These are phyloP conservation scores for Mucor racemosus DNA, from an alignment of 371 early-diverging fungal genomes.

Conservation along the genomic window DNA sequence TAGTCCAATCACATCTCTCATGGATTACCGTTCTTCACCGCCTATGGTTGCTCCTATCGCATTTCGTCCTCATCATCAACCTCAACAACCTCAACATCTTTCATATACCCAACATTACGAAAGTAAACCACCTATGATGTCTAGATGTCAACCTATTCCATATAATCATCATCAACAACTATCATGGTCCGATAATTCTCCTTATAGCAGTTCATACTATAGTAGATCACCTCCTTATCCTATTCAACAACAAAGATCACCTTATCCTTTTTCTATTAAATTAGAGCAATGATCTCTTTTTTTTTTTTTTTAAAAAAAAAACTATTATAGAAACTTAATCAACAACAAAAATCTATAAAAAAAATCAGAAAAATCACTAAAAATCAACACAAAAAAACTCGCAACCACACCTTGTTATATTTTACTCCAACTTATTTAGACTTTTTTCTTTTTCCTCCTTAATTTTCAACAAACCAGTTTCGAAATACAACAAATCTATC, in stretches of 20 bases:
- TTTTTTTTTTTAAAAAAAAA: too few relatives aligned
- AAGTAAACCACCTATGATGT: slow-evolving; percentile 4
- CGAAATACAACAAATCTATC: neutral
- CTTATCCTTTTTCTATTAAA: slow-evolving; percentile 18
- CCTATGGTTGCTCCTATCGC: slow-evolving; percentile 31
- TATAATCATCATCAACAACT: slow-evolving; percentile 10
- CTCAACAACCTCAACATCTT: slow-evolving; percentile 5
- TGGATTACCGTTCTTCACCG: slow-evolving; percentile 24
- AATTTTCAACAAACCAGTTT: slow-evolving; percentile 4
- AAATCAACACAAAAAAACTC: slow-evolving; percentile 7
- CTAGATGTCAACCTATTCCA: slow-evolving; percentile 6
- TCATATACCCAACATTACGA: slow-evolving; percentile 24
- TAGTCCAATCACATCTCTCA: slow-evolving; percentile 18
- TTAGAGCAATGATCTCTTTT: neutral
- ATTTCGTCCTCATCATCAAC: slow-evolving; percentile 19
- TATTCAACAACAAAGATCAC: slow-evolving; percentile 8
- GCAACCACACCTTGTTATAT: slow-evolving; percentile 6
- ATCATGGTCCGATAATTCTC: slow-evolving; percentile 5
- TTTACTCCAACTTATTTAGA: slow-evolving; percentile 2
- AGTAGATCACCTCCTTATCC: slow-evolving; percentile 16
- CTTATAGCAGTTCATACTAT: neutral
- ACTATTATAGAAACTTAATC: neutral
- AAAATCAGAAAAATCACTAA: slow-evolving; percentile 1
- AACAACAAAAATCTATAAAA: neutral
- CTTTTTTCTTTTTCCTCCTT: neutral